Evolutionary conservation across 495 filamentous ascomycete species (phyloP).

Genomic region (Tuber aestivum): DNA sequence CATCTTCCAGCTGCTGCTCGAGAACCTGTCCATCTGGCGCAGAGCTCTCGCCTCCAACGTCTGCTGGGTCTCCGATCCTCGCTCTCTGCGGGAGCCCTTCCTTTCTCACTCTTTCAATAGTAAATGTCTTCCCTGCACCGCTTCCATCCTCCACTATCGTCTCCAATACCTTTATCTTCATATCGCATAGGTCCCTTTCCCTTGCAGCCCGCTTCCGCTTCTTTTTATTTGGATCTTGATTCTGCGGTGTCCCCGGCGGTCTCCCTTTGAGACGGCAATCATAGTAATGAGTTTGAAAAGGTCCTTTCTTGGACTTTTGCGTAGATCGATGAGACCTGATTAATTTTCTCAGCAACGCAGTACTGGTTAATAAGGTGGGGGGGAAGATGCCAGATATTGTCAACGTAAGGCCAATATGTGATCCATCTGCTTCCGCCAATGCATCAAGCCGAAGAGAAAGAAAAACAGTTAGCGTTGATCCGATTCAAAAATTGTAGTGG

Average conservation of each 20-base stretch:
- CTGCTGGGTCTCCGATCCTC: slow-evolving; percentile 30
- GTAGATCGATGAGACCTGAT: slow-evolving; percentile 67
- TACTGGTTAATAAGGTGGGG: slow-evolving; percentile 14
- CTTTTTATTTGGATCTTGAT: slow-evolving; percentile 79
- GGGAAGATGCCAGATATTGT: slow-evolving; percentile 68
- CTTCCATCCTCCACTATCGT: slow-evolving; percentile 34
- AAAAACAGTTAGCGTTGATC: slow-evolving; percentile 22
- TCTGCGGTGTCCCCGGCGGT: slow-evolving; percentile 76
- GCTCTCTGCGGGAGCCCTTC: slow-evolving; percentile 35
- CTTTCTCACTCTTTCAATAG: slow-evolving; percentile 43
- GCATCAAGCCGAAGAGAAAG: slow-evolving; percentile 20
- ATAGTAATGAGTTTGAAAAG: slow-evolving; percentile 81
- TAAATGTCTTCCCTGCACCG: slow-evolving; percentile 43
- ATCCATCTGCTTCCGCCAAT: slow-evolving; percentile 56
- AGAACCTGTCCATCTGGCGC: slow-evolving; percentile 27
- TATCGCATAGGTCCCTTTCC: slow-evolving; percentile 75
- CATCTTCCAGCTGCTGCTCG: slow-evolving; percentile 27
- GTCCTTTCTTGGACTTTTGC: slow-evolving; percentile 76
- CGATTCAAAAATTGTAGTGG: background rate
- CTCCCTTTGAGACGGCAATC: slow-evolving; percentile 84
- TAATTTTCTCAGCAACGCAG: background rate
- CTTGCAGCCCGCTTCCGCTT: slow-evolving; percentile 75
- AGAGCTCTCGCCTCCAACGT: slow-evolving; percentile 31
- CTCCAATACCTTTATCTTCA: slow-evolving; percentile 90
- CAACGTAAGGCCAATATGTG: slow-evolving; percentile 82